Evolutionary conservation across 495 filamentous ascomycete species (phyloP), one percentile per base, ranked within the genome.

Genomic region (Penicillium canariense): DNA sequence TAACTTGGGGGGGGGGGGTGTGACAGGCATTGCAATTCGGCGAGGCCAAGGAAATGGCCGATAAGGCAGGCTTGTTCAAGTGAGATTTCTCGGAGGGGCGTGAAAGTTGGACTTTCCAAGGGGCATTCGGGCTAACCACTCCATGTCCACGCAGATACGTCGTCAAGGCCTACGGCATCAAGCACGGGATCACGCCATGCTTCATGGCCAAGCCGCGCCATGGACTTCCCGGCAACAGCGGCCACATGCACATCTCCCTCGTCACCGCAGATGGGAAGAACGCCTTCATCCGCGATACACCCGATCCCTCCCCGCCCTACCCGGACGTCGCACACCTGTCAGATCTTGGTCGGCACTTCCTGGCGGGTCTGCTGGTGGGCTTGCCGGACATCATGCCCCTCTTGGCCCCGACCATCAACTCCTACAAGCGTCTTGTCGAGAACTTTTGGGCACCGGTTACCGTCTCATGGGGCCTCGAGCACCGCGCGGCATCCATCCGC

Each of bases 391-490:
- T 98, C 54, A 98, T 98, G 94, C 95, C 95, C 1, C 69, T 97
- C 47, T 75, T 97, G 9, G 95, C 92, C 2, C 94, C 94, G 1
- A 98, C 90, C 5, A 81, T 98, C 68, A 98, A 98, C 72, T 92
- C 88, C 55, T 98, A 97, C 76, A 98, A 98, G 68, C 86, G 95
- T 1, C 80, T 98, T 2, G 94, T 98, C 10, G 94, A 98, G 77
- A 97, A 97, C 68, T 97, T 96, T 73, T 97, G 95, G 95, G 94
- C 94, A 0, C 94, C 94, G 0, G 93, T 98, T 5, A 97, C 91
- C 0, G 94, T 97, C 1, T 95, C 89, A 2, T 98, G 94, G 95
- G 94, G 95, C 1, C 69, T 97, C 7, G 94, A 97, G 68, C 94
- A 98, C 61, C 88, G 94, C 34, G 91, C 91, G 1, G 94, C 94